Conservation (phyloP, 2,329 filamentous ascomycete genomes). For the Pleoardoris graminearum region DNA sequence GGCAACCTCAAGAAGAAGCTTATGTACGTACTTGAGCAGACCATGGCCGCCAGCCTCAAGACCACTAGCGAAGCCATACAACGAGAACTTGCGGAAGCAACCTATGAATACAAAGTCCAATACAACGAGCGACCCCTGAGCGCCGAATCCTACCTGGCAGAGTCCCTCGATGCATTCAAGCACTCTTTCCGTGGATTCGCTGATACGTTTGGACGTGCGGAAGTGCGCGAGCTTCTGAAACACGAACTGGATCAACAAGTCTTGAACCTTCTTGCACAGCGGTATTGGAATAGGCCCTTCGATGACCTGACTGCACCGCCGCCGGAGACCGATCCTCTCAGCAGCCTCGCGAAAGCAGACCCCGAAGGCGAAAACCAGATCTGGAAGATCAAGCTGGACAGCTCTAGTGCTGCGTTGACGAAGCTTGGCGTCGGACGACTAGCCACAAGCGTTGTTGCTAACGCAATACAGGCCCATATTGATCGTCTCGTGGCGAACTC, state of each 20-base stretch:
- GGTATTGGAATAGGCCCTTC: slow-evolving; percentile 97
- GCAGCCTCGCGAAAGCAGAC: slow-evolving; percentile 81
- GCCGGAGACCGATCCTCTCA: slow-evolving; percentile 71
- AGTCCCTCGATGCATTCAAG: slow-evolving; percentile 94
- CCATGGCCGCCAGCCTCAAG: slow-evolving; percentile 91
- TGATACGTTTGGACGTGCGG: slow-evolving; percentile 82
- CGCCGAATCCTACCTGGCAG: slow-evolving; percentile 93
- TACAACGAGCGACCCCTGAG: slow-evolving; percentile 96
- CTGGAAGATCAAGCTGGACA: slow-evolving; percentile 93
- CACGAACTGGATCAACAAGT: slow-evolving; percentile 92
- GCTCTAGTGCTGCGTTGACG: slow-evolving; percentile 84
- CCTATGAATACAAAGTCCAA: slow-evolving; percentile 98
- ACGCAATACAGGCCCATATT: slow-evolving; percentile 82
- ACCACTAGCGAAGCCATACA: slow-evolving; percentile 89
- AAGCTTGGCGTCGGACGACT: slow-evolving; percentile 92
- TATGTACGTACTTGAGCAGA: slow-evolving; percentile 95
- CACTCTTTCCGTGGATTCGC: slow-evolving; percentile 96
- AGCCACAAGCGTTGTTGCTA: slow-evolving; percentile 87
- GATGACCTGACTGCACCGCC: slow-evolving; percentile 72
- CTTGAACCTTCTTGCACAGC: slow-evolving; percentile 85
- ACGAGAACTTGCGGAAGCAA: slow-evolving; percentile 93
- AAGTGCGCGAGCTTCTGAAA: slow-evolving; percentile 89
- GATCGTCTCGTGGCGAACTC: slow-evolving; percentile 77
- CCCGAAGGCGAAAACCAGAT: slow-evolving; percentile 72
- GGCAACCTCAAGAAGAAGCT: slow-evolving; percentile 88